Evolutionary conservation across 495 filamentous ascomycete species (phyloP).

Genomic region (Astrocystis sublimbata): DNA sequence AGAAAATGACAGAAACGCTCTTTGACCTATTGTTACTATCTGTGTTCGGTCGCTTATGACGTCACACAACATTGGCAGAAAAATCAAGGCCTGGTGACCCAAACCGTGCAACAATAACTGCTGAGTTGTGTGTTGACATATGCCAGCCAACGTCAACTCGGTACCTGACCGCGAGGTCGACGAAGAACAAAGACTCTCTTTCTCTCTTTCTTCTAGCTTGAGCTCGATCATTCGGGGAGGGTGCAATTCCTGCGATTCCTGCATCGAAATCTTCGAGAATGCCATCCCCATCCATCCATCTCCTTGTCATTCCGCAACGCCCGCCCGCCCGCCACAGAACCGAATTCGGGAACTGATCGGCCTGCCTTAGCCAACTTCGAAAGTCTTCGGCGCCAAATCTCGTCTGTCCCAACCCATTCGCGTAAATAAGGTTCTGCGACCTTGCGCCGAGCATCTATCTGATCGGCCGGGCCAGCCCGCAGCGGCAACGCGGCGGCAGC

Average conservation of each 20-base stretch:
- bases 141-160: not conserved
- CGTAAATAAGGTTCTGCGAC: slow-evolving; percentile 1
- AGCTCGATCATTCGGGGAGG: not conserved
- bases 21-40: not conserved
- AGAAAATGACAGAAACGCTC: not conserved
- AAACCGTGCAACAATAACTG: not conserved
- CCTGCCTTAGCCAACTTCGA: not conserved
- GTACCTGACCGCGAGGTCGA: not conserved
- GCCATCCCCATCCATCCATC: not conserved
- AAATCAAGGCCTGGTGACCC: not conserved
- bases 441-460: slow-evolving; percentile 7
- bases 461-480: not conserved
- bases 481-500: not conserved
- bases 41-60: not conserved
- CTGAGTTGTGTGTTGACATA: not conserved
- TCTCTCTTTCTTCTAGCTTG: too few relatives aligned
- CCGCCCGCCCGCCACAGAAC: not conserved
- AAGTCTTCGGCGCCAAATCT: not conserved
- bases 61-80: not conserved
- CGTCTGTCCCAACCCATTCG: not conserved
- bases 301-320: too few relatives aligned
- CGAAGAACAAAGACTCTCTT: not conserved
- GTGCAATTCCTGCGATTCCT: not conserved
- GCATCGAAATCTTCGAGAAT: slow-evolving; percentile 8
- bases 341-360: not conserved